These are phyloP conservation scores for Salisapilia sapeloensis DNA, from an alignment of 352 stramenopile species.

Conservation along the genomic window DNA sequence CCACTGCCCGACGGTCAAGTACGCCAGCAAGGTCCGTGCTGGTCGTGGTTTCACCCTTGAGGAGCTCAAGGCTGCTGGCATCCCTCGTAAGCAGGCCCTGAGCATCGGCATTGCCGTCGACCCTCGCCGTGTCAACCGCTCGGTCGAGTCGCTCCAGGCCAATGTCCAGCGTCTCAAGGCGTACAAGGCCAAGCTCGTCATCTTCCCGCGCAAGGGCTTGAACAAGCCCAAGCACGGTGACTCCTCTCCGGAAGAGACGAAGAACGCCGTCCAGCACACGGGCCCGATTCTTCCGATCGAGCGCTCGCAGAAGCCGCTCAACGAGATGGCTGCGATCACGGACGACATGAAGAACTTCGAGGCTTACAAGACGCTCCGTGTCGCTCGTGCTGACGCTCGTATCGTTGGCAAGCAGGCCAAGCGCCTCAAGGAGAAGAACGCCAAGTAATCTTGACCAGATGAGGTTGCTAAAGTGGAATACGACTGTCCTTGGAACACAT, in stretches of 20 bases:
- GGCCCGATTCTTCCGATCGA: conserved; percentile 64
- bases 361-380: conserved; percentile 69
- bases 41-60: conserved; percentile 98
- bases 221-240: conserved; percentile 93
- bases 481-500: too few relatives aligned
- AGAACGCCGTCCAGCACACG: conserved; percentile 84
- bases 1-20: conserved; percentile 96
- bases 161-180: conserved; percentile 98
- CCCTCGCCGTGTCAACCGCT: conserved; percentile 96
- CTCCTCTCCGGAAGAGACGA: conserved; percentile 79
- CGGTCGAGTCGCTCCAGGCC: conserved; percentile 87
- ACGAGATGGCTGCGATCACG: conserved; percentile 62
- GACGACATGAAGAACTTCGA: conserved; percentile 76
- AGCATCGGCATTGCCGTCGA: conserved; percentile 98
- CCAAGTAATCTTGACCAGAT: too few relatives aligned
- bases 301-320: conserved; percentile 61
- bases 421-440: conserved; percentile 77
- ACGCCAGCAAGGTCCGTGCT: conserved; percentile 95
- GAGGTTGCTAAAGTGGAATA: too few relatives aligned
- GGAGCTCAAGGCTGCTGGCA: conserved; percentile 96
- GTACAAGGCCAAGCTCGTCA: conserved; percentile 97
- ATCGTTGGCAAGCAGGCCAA: conserved; percentile 82
- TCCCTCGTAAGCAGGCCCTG: conserved; percentile 90
- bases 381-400: conserved; percentile 72
- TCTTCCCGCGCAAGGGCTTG: conserved; percentile 95